These are phyloP conservation scores for Coleophoma eucalyptorum DNA, from an alignment of 2,329 filamentous ascomycete genomes.

Conservation along the genomic window DNA sequence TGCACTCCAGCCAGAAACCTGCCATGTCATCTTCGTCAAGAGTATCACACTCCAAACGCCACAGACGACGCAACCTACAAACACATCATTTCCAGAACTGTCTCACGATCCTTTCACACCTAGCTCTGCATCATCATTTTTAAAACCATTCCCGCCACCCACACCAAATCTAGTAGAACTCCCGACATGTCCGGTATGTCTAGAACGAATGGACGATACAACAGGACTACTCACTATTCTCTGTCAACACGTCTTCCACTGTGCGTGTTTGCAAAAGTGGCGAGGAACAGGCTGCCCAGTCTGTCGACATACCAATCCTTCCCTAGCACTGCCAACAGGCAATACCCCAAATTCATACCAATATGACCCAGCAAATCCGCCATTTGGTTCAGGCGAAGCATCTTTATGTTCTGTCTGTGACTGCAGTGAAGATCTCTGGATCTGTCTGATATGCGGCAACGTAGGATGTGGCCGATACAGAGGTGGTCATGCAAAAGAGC, in stretches of 20 bases:
- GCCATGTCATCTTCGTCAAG: constrained; percentile 91
- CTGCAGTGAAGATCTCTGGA: constrained; percentile 81
- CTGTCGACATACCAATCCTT: constrained; percentile 79
- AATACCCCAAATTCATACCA: constrained; percentile 9
- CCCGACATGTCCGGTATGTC: constrained; percentile 91
- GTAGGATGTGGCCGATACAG: constrained; percentile 95
- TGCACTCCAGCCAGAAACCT: constrained; percentile 71
- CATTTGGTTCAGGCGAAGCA: constrained; percentile 62
- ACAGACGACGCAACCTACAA: constrained; percentile 17
- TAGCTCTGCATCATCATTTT: constrained; percentile 30
- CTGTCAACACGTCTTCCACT: constrained; percentile 97
- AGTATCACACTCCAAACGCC: constrained; percentile 73
- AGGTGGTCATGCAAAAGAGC: constrained; percentile 85
- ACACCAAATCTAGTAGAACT: constrained; percentile 86
- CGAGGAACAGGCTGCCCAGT: constrained; percentile 91
- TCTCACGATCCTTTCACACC: constrained; percentile 63
- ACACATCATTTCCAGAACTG: constrained; percentile 50
- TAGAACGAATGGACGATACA: constrained; percentile 98
- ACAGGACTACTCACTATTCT: constrained; percentile 92
- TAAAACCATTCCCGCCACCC: constrained; percentile 58
- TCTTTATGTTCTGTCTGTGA: constrained; percentile 78
- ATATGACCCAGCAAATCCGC: constrained; percentile 46
- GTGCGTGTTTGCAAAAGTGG: constrained; percentile 94
- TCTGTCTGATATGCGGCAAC: constrained; percentile 89
- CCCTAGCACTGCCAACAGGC: constrained; percentile 29